These are phyloP conservation scores for Schizothecium vesticola DNA, from an alignment of 495 filamentous ascomycete genomes.

Conservation along the genomic window DNA sequence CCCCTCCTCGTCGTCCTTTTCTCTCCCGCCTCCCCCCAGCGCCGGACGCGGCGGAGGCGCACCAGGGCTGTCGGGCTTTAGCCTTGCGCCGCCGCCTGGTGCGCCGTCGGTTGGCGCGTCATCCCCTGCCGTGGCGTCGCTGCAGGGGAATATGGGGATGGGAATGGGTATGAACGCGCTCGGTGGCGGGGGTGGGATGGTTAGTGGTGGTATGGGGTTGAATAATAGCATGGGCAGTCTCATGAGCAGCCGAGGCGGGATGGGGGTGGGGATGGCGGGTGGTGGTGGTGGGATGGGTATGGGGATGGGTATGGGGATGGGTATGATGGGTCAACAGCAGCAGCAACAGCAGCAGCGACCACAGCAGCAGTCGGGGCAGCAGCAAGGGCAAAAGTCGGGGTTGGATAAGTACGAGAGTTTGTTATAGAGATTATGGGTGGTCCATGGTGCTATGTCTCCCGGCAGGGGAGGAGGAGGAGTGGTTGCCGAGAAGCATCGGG, in stretches of 20 bases:
- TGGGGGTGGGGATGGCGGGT: not conserved
- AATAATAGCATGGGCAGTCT: constrained; percentile 21
- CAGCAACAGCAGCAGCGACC: constrained; percentile 23
- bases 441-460: too few species aligned
- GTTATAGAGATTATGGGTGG: constrained; percentile 41
- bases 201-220: constrained; percentile 9
- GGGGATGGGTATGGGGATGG: constrained; percentile 22
- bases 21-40: constrained; percentile 43
- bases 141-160: constrained; percentile 16
- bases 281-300: constrained; percentile 3
- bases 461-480: too few species aligned
- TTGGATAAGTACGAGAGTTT: constrained; percentile 80
- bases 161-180: constrained; percentile 6
- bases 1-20: constrained; percentile 36
- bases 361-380: constrained; percentile 32
- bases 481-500: not conserved
- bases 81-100: constrained; percentile 37
- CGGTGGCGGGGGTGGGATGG: constrained; percentile 14
- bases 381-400: constrained; percentile 50
- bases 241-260: constrained; percentile 6
- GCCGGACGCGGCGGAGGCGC: not conserved
- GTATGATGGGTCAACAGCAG: constrained; percentile 15
- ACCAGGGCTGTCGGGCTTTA: constrained; percentile 30
- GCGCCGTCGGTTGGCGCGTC: not conserved
- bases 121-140: not conserved